Percentiles rank a stretch among this genome's conserved stretches.
Conservation (phyloP, 805 yeast genomes). For the Candida ponderosae region DNA sequence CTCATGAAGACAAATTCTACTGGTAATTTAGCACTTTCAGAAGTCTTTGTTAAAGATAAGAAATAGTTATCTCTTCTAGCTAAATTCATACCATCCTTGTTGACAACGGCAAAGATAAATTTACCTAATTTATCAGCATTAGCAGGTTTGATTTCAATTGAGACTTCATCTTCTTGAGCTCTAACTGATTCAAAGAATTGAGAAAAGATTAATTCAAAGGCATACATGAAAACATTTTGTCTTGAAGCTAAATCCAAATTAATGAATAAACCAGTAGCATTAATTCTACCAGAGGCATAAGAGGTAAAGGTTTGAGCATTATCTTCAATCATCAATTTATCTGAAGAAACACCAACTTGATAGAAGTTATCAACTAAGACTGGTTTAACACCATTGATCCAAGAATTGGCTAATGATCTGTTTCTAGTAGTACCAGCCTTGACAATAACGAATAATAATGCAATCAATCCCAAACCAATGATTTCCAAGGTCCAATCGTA, state of each 20-base stretch:
- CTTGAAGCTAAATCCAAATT: conserved; percentile 66
- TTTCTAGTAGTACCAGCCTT: conserved; percentile 55
- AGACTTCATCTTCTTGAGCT: conserved; percentile 51
- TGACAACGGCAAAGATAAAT: conserved; percentile 77
- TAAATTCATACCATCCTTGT: conserved; percentile 75
- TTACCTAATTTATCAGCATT: conserved; percentile 24
- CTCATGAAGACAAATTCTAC: conserved; percentile 77
- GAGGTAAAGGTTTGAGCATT: conserved; percentile 48
- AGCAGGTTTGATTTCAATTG: conserved; percentile 49
- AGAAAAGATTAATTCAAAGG: conserved; percentile 54
- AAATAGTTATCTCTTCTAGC: conserved; percentile 72
- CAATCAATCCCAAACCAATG: conserved; percentile 43
- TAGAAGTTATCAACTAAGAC: conserved; percentile 62
- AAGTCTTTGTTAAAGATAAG: conserved; percentile 75
- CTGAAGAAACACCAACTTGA: conserved; percentile 58
- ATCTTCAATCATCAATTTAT: conserved; percentile 48
- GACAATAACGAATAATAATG: conserved; percentile 41
- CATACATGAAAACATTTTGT: conserved; percentile 66
- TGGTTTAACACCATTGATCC: conserved; percentile 42
- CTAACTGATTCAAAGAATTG: conserved; percentile 49
- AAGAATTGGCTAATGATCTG: conserved; percentile 41
- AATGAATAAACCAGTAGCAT: conserved; percentile 55
- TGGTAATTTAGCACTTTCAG: conserved; percentile 67
- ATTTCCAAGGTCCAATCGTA: conserved; percentile 79
- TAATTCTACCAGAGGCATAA: conserved; percentile 85